Conservation (phyloP, 1,284 basidiomycete genomes). For the Cryptococcus sp. region DNA sequence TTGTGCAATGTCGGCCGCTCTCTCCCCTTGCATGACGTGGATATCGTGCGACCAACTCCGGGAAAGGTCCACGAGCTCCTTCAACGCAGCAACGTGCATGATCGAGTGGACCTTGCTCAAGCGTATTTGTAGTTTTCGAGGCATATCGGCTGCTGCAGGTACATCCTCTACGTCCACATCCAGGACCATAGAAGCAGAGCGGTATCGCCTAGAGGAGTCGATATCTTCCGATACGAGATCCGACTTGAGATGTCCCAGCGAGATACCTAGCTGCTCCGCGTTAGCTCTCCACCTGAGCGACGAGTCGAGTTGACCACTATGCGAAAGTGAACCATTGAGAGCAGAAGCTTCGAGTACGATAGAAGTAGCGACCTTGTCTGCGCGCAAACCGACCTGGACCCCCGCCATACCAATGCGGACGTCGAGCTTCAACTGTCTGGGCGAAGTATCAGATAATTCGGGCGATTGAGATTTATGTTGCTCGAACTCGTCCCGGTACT, state of each 20-base stretch:
- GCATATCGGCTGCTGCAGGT: conserved; percentile 13
- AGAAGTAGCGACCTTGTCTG: conserved; percentile 39
- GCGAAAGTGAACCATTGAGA: conserved; percentile 16
- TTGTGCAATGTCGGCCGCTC: conserved; percentile 67
- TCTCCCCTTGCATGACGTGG: conserved; percentile 63
- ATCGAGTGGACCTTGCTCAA: conserved; percentile 79
- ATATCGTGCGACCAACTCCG: conserved; percentile 72
- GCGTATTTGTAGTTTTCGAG: conserved; percentile 50
- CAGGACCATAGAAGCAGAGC: conserved; percentile 76
- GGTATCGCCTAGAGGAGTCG: conserved; percentile 57
- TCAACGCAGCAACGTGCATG: conserved; percentile 84
- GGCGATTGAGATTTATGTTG: too few relatives aligned
- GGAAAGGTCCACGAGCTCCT: conserved; percentile 78
- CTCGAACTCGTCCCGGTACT: conserved; percentile 13
- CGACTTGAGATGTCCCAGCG: conserved; percentile 32
- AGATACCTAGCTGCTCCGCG: conserved; percentile 38
- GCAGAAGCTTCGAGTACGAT: conserved; percentile 39
- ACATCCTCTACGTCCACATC: conserved; percentile 55
- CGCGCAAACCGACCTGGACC: conserved; percentile 36
- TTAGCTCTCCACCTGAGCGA: conserved; percentile 38
- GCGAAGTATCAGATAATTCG: not conserved
- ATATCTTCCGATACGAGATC: conserved; percentile 16
- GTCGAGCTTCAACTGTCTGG: conserved; percentile 12
- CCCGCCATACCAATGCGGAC: conserved; percentile 30
- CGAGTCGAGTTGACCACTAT: conserved; percentile 1